Evolutionary conservation across 139 green algal genomes (phyloP), one percentile per base, ranked within the genome.

Genomic region (Nannochloris sp.): DNA sequence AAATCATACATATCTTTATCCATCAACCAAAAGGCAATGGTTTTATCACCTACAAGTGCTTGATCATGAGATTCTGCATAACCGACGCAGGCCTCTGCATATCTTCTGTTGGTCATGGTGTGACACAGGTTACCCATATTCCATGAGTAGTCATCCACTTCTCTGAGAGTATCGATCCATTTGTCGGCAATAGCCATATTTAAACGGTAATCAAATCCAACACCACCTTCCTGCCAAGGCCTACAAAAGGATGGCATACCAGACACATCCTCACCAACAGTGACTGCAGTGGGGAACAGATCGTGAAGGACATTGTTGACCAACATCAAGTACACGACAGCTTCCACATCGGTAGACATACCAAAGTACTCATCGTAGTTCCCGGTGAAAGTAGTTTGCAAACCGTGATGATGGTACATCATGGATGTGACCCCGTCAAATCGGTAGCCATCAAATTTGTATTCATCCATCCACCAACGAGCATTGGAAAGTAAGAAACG

Each of bases 111-210:
- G 71, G 87, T 95, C 45, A 99, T 80, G 6, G 91, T 97, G 87
- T 95, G 84, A 13, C 86, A 63, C 27, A 98, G 85, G 75, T 96
- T 85, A 65, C 89, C 90, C 89, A 98, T 95, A 67, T 89, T 76
- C 93, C 93, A 99, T 44, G 81, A 54, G 65, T 91, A 82, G 69
- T 98, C 91, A 54, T 81, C 74, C n/a, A 63, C 74, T 59, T 74
- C 67, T 54, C 73, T 71, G 31, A 91, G 62, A n/a, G 80, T 60
- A 65, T 97, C 91, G 36, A 97, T 97, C 94, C 93, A 98, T 83
- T 97, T 97, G 87, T 99, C 94, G 3, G 94, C 93, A 63, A 99
- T 97, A 57, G 94, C 93, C 94, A 99, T 99, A 60, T 99, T 80
- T 34, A 99, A 83, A 30, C 94, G 89, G 84, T 98, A 98, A 83